Evolutionary conservation across 768 basidiomycete species (phyloP).

Genomic region (Collybia nuda): DNA sequence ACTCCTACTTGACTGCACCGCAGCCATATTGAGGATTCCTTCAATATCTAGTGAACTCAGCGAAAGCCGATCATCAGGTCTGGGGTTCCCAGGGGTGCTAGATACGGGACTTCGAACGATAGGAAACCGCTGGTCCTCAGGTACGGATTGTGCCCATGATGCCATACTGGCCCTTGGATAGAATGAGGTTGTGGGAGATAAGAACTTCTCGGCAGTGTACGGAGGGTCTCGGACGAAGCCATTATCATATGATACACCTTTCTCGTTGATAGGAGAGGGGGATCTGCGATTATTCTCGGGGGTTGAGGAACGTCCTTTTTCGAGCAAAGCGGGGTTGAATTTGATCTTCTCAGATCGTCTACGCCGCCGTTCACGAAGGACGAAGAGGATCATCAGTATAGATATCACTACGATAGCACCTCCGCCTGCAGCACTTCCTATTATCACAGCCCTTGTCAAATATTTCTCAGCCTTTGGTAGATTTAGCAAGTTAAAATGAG

Average conservation of each 20-base stretch:
- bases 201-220: slow-evolving; percentile 30
- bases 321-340: slow-evolving; percentile 25
- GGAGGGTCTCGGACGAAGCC: slow-evolving; percentile 25
- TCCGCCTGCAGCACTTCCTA: slow-evolving; percentile 45
- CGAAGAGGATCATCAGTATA: slow-evolving; percentile 41
- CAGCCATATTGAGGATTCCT: slow-evolving; percentile 54
- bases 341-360: slow-evolving; percentile 15
- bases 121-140: slow-evolving; percentile 23
- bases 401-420: slow-evolving; percentile 36
- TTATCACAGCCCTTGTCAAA: slow-evolving; percentile 38
- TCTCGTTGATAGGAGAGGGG: slow-evolving; percentile 6
- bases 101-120: not conserved
- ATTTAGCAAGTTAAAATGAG: not conserved
- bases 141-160: slow-evolving; percentile 31
- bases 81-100: not conserved
- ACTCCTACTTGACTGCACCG: slow-evolving; percentile 28
- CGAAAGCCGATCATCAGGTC: slow-evolving; percentile 21
- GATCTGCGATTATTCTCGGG: not conserved
- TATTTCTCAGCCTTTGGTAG: not conserved
- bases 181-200: slow-evolving; percentile 23
- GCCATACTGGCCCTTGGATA: slow-evolving; percentile 24
- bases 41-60: slow-evolving; percentile 47
- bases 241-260: not conserved
- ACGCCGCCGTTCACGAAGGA: slow-evolving; percentile 38
- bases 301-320: slow-evolving; percentile 9